phyloP scores from a whole-genome alignment of 306 rosid genomes.

The Pyrus communis region DNA sequence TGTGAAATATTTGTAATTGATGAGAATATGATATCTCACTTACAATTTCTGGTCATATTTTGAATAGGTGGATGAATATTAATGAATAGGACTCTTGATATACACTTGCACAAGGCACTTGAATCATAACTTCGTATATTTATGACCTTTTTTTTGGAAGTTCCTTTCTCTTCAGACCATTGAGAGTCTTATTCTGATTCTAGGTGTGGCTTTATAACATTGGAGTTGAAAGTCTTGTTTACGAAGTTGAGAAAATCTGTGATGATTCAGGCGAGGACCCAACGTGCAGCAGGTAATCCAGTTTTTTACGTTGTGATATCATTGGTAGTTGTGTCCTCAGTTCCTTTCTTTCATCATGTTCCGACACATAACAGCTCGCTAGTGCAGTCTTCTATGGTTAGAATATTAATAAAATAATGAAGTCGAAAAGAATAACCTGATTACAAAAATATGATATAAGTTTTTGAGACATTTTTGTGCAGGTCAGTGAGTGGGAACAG shows the following conservation, averaged over 20 bases:
- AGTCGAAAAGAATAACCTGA: background rate
- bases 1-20: background rate
- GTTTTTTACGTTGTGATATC: background rate
- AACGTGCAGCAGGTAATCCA: constrained; percentile 77
- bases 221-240: constrained; percentile 69
- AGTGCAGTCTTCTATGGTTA: background rate
- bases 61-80: background rate
- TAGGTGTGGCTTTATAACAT: constrained; percentile 89
- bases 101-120: background rate
- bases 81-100: background rate
- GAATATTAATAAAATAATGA: background rate
- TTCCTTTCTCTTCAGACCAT: background rate
- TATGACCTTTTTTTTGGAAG: background rate
- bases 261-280: constrained; percentile 94
- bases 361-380: background rate
- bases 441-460: constrained; percentile 9
- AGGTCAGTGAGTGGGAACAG: constrained; percentile 89
- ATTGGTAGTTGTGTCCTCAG: background rate
- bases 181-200: constrained; percentile 16
- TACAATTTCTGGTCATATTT: background rate
- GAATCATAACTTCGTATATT: background rate
- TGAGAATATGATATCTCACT: background rate
- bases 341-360: background rate
- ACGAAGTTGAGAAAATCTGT: constrained; percentile 64
- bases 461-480: constrained; percentile 28